phyloP scores from a whole-genome alignment of 2,329 filamentous ascomycete species.

The Fonsecaea erecta region DNA sequence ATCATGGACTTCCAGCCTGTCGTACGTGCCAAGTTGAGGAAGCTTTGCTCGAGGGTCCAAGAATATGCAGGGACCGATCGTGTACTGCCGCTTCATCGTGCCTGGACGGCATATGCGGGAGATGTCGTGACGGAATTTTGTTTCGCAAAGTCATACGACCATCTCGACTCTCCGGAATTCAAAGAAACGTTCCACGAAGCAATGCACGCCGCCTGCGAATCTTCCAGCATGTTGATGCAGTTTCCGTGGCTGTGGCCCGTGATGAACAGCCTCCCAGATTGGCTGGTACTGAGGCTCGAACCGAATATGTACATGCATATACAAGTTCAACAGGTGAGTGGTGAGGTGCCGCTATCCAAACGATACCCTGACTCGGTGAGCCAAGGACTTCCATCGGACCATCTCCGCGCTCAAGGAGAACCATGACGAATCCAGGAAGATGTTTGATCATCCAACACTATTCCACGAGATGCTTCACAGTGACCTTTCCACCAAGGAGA shows the following conservation, averaged over 20 bases:
- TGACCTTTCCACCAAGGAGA: slow-evolving; percentile 41
- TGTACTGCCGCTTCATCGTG: slow-evolving; percentile 38
- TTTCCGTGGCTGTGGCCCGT: slow-evolving; percentile 33
- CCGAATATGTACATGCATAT: slow-evolving; percentile 16
- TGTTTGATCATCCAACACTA: slow-evolving; percentile 29
- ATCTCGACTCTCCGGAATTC: slow-evolving; percentile 33
- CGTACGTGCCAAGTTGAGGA: slow-evolving; percentile 35
- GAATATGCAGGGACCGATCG: slow-evolving; percentile 36
- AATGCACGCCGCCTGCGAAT: slow-evolving; percentile 24
- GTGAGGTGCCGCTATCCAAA: neutral
- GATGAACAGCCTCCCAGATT: slow-evolving; percentile 36
- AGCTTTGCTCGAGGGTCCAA: slow-evolving; percentile 35
- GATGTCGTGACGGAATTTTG: slow-evolving; percentile 54
- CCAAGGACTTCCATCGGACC: slow-evolving; percentile 11
- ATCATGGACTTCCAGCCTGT: slow-evolving; percentile 30
- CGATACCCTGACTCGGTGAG: neutral
- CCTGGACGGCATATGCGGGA: slow-evolving; percentile 47
- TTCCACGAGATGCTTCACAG: slow-evolving; percentile 42
- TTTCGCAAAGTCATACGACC: slow-evolving; percentile 31
- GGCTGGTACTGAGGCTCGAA: slow-evolving; percentile 19
- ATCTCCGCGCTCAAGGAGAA: slow-evolving; percentile 13
- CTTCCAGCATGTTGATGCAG: slow-evolving; percentile 22
- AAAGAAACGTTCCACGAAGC: slow-evolving; percentile 28
- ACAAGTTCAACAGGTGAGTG: slow-evolving; percentile 18
- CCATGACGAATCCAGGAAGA: slow-evolving; percentile 17